Percentiles rank a stretch among this genome's conserved stretches.
These are phyloP conservation scores for Lumnitzera littorea DNA, from an alignment of 345 rosid genomes.

Conservation along the genomic window DNA sequence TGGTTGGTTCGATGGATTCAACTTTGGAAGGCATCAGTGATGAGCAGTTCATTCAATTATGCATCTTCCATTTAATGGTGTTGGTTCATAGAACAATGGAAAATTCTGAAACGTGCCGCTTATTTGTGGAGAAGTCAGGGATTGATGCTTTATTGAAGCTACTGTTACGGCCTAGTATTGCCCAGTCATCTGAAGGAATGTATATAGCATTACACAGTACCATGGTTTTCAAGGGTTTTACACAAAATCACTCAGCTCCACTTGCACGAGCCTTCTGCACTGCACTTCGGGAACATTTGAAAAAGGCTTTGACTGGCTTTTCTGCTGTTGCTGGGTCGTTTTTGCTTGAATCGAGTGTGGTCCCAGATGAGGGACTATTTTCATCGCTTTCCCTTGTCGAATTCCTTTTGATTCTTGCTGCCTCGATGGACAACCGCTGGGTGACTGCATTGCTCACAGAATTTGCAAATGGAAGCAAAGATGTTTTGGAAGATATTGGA, in stretches of 20 bases:
- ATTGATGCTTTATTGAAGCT: constrained; percentile 85
- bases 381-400: constrained; percentile 84
- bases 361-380: constrained; percentile 55
- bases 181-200: constrained; percentile 93
- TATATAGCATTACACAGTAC: constrained; percentile 94
- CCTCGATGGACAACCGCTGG: constrained; percentile 93
- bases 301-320: constrained; percentile 58
- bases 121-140: constrained; percentile 94
- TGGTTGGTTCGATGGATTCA: constrained; percentile 38
- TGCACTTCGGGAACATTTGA: constrained; percentile 71
- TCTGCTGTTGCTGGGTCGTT: constrained; percentile 44
- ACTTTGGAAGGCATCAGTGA: constrained; percentile 46
- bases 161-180: constrained; percentile 74
- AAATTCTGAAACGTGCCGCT: constrained; percentile 82
- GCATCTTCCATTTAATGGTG: constrained; percentile 90
- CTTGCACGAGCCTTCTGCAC: constrained; percentile 84
- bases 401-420: constrained; percentile 88
- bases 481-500: constrained; percentile 84
- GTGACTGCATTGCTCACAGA: constrained; percentile 81
- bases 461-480: constrained; percentile 73
- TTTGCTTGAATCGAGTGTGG: constrained; percentile 58
- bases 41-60: constrained; percentile 78
- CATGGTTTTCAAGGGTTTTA: constrained; percentile 94
- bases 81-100: constrained; percentile 93
- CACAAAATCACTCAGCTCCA: constrained; percentile 86